phyloP scores from a whole-genome alignment of 1,284 basidiomycete genomes.

The Trichosporon asahii region DNA sequence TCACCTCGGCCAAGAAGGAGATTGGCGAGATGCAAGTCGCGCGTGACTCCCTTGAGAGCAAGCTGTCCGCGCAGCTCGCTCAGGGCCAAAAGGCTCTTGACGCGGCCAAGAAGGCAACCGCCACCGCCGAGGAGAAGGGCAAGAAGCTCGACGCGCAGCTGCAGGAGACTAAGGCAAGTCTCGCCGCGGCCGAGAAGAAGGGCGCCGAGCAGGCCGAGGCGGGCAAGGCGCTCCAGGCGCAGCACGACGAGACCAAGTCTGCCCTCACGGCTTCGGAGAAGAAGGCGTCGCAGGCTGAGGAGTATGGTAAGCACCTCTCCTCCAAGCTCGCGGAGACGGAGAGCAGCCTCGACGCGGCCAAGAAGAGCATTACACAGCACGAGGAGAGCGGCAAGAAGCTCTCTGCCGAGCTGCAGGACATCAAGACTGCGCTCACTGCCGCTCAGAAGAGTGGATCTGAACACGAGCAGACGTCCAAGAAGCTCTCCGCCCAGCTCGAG shows the following conservation, averaged over 20 bases:
- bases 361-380: not conserved
- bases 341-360: not conserved
- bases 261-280: conserved; percentile 4
- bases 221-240: conserved; percentile 27
- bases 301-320: not conserved
- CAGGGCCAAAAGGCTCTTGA: conserved; percentile 23
- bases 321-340: not conserved
- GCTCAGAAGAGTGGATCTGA: not conserved
- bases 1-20: conserved; percentile 24
- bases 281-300: conserved; percentile 7
- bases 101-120: conserved; percentile 22
- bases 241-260: conserved; percentile 28
- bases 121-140: conserved; percentile 21
- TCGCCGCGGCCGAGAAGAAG: conserved; percentile 25
- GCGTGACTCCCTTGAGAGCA: conserved; percentile 30
- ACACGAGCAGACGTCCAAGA: conserved; percentile 4
- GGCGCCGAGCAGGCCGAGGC: not conserved
- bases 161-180: conserved; percentile 33
- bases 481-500: conserved; percentile 10
- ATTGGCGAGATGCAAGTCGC: conserved; percentile 24
- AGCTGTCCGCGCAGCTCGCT: conserved; percentile 14
- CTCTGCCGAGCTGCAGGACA: conserved; percentile 27
- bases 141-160: conserved; percentile 25
- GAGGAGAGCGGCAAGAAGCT: conserved; percentile 24
- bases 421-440: conserved; percentile 38